Evolutionary conservation across 2,329 filamentous ascomycete genomes (phyloP).

Genomic region (Plenodomus biglobosus): DNA sequence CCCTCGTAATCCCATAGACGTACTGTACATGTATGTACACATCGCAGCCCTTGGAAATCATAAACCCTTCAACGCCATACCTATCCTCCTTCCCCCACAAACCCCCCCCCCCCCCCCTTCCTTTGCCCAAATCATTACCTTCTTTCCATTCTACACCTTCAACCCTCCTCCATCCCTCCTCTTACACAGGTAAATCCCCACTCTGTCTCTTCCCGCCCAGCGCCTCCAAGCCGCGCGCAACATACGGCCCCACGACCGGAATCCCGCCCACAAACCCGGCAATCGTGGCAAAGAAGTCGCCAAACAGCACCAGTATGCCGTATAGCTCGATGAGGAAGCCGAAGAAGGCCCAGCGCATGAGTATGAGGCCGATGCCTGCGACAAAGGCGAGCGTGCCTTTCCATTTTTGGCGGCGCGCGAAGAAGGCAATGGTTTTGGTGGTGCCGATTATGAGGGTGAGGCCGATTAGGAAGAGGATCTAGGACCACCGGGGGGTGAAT

Average conservation of each 20-base stretch:
- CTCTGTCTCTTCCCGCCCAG: slow-evolving; percentile 15
- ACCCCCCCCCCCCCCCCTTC: too few relatives aligned
- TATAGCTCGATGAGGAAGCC: slow-evolving; percentile 91
- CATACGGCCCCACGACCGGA: slow-evolving; percentile 83
- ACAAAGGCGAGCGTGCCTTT: slow-evolving; percentile 90
- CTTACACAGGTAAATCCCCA: slow-evolving; percentile 17
- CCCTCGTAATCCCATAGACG: neutral
- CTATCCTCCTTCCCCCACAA: too few relatives aligned
- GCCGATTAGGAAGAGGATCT: slow-evolving; percentile 98
- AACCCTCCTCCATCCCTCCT: neutral
- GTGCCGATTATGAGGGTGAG: slow-evolving; percentile 94
- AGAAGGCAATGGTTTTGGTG: slow-evolving; percentile 89
- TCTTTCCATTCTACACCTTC: neutral
- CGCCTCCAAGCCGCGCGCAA: slow-evolving; percentile 66
- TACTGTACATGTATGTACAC: neutral
- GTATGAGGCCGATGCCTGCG: slow-evolving; percentile 77
- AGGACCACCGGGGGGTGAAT: slow-evolving; percentile 5
- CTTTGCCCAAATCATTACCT: neutral
- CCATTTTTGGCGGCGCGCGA: slow-evolving; percentile 88
- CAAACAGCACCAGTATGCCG: slow-evolving; percentile 90
- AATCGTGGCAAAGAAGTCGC: slow-evolving; percentile 93
- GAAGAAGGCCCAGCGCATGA: slow-evolving; percentile 86
- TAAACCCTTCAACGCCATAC: neutral
- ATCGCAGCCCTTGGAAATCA: neutral
- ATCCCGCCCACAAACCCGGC: slow-evolving; percentile 82